Base-by-base conservation (phyloP, 768 basidiomycete genomes). In the Multifurca ochricompacta region DNA sequence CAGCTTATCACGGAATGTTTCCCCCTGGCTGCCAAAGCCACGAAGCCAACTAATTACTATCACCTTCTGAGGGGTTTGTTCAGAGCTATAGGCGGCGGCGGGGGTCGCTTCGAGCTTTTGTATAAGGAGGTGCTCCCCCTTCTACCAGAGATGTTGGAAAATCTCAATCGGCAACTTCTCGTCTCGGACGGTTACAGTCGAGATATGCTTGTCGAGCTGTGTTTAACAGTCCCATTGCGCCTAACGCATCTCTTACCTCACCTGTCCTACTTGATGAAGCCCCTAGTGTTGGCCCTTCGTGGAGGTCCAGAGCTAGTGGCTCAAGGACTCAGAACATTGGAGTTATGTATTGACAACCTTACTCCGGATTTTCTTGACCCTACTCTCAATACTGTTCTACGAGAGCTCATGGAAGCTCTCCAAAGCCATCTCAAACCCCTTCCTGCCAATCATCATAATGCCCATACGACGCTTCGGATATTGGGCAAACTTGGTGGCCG, bases 261-360 rank as follows among this genome's bases (percentile, higher is more conserved):
- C 71, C 80, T 99, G 45, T 82, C 84, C 14, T 94, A 97, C 64
- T 77, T 99, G 53, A 97, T 98, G 94, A 88, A 91, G 61, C 96
- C 96, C 0, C 77, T 99, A 27, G 92, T 94, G 2, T 75, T 94
- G 46, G 93, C 96, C 7, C 73, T 99, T 48, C 81, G 85, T 47
- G 93, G 93, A 34, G 82, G 80, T 35, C 80, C 85, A 6, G 96
- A 99, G 50, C 81, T 96, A 42, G 87, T 97, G 50, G 85, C 91
- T 21, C 96, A 99, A 72, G 96, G 96, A 41, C 73, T 99, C 23
- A 81, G 96, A 6, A 99, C 96, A 0, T 79, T 99, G 54, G 96
- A 99, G 68, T 77, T 99, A n/a, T 98, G 95, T 71, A 95, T 98
- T 64, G 96, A 99, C 73, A 99, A 98, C 66, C 78, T 99, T 25